Evolutionary conservation across 192 early-diverging fungal species (phyloP), one percentile per base, ranked within the genome.

Genomic region (Irineochytrium annulatum): DNA sequence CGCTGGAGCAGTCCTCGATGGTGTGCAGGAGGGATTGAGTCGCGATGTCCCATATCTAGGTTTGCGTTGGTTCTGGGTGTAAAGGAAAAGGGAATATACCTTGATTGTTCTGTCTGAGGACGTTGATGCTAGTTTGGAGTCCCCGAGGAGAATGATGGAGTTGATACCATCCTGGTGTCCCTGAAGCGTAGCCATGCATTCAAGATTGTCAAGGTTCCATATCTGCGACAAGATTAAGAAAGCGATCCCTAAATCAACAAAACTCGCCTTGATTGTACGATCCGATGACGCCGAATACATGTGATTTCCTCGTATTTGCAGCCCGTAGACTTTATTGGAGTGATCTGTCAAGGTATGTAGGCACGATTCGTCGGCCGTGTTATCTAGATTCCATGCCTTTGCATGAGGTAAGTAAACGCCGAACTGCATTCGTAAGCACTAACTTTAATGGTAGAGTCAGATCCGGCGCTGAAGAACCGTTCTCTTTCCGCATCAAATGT

Each of bases 371-470:
- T 31, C 44, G 37, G 11, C 37, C n/a, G 37, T 41, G 8, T n/a
- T 41, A n/a, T n/a, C 37, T 13, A 41, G 37, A 41, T 41, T 8
- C n/a, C 37, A 41, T 8, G 11, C 11, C n/a, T 41, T 41, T 41
- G 37, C 8, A 49, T 8, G 59, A 26, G 52, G 3, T 13, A 13
- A 19, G 45, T 34, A 22, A 55, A 19, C 2, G 19, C 57, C 20
- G 11, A 16, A 24, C 39, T 27, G 24, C 44, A 5, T 2, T 6
- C 33, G 56, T 62, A 65, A 32, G 29, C 59, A 32, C 51, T 59
- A 68, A 83, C 81, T 51, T 83, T 83, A 34, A 83, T 83, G 13
- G 67, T 75, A 1, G 77, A 78, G 56, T 83, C 81, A 4, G 72
- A 77, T 45, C 76, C 69, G 3, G 81, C 81, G 55, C 74, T 77